phyloP scores from a whole-genome alignment of 495 filamentous ascomycete species.

The Aspergillus kassunensis region DNA sequence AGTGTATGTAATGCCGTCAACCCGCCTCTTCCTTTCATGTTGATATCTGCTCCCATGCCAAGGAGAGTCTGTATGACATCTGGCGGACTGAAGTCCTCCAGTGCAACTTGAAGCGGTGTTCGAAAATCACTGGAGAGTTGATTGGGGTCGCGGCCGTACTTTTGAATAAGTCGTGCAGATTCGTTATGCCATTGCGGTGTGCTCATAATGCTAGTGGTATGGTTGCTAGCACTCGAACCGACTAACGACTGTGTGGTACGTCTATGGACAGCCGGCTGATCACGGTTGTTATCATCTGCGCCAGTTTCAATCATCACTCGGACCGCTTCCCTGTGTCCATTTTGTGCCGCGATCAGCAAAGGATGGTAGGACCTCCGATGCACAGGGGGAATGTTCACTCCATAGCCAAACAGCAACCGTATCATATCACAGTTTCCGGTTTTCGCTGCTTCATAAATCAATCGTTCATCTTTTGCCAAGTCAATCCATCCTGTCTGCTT shows the following conservation, averaged over 20 bases:
- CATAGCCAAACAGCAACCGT: neutral
- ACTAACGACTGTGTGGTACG: neutral
- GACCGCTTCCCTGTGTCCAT: neutral
- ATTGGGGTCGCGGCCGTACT: neutral
- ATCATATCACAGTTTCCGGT: neutral
- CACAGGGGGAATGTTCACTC: neutral
- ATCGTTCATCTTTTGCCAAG: neutral
- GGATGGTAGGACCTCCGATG: neutral
- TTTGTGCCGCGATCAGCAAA: neutral
- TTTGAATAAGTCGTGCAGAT: neutral
- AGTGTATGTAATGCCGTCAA: neutral
- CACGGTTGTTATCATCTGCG: neutral
- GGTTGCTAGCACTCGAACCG: neutral
- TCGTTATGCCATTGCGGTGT: neutral
- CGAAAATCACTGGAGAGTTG: neutral
- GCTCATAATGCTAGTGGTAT: neutral
- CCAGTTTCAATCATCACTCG: neutral
- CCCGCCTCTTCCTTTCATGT: neutral
- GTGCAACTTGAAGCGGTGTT: neutral
- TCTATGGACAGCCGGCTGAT: neutral
- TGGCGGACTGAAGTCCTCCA: conserved; percentile 2
- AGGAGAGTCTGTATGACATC: neutral
- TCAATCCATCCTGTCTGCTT: neutral
- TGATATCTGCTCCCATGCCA: neutral
- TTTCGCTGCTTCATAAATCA: neutral